phyloP scores from a whole-genome alignment of 2,329 filamentous ascomycete genomes.

The Verticillium longisporum region DNA sequence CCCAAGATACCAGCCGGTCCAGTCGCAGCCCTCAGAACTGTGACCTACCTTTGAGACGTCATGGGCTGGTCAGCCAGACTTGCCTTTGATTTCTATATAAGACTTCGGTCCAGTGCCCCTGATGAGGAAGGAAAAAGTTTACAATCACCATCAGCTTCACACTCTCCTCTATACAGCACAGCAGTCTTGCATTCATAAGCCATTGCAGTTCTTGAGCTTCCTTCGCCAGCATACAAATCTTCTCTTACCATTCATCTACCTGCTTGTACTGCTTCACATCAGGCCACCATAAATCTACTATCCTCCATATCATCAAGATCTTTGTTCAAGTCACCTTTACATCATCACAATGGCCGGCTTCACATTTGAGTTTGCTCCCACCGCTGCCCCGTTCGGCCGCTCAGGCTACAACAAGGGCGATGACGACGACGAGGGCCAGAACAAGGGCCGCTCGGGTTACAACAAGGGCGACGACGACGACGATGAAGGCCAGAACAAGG shows the following conservation, averaged over 20 bases:
- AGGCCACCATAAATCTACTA: neutral
- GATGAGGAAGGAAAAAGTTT: too few relatives aligned
- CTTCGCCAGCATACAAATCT: neutral
- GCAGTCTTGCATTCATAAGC: neutral
- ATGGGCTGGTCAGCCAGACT: neutral
- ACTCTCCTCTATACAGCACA: neutral
- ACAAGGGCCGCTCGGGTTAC: conserved; percentile 33
- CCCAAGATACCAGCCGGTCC: neutral
- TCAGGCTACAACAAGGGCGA: conserved; percentile 35
- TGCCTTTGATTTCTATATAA: neutral
- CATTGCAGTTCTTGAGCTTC: neutral
- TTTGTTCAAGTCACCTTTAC: neutral
- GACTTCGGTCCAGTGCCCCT: neutral
- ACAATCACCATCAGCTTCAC: neutral
- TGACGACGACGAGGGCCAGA: conserved; percentile 19
- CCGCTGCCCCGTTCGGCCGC: conserved; percentile 30
- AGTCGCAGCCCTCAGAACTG: neutral
- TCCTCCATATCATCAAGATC: neutral
- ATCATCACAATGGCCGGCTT: conserved; percentile 27
- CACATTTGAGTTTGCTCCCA: conserved; percentile 21
- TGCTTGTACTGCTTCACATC: too few relatives aligned
- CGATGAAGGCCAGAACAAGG: conserved; percentile 27
- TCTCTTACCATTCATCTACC: neutral
- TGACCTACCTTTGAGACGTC: neutral
- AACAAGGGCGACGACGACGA: conserved; percentile 28